These are phyloP conservation scores for Cunninghamia lanceolata DNA, from an alignment of 75 land plant genomes.

Conservation along the genomic window DNA sequence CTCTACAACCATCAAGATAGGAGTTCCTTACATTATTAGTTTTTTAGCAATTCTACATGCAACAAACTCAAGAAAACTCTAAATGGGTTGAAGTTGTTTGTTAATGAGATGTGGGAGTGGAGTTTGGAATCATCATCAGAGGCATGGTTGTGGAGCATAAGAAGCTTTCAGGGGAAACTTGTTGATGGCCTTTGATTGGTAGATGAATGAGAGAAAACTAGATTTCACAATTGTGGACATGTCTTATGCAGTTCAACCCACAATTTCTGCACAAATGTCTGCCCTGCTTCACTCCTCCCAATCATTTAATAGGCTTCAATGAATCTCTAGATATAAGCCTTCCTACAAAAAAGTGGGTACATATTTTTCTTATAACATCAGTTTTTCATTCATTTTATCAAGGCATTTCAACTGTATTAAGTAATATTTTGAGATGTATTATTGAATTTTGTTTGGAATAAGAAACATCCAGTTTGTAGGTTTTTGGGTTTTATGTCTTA, in stretches of 20 bases:
- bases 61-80: background rate
- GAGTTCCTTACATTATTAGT: background rate
- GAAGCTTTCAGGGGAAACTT: background rate
- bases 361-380: background rate
- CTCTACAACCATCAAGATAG: no score
- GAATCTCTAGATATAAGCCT: slow-evolving; percentile 8
- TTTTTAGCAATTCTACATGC: background rate
- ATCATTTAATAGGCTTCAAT: slow-evolving; percentile 8
- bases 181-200: background rate
- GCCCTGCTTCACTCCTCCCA: slow-evolving; percentile 8
- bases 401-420: no score
- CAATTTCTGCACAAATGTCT: slow-evolving; percentile 16
- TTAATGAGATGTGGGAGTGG: background rate
- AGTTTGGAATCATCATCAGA: background rate
- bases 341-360: slow-evolving; percentile 8
- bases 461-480: background rate
- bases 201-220: background rate
- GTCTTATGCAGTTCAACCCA: slow-evolving; percentile 31
- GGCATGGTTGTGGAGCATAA: background rate
- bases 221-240: slow-evolving; percentile 28
- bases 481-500: background rate
- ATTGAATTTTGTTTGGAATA: background rate
- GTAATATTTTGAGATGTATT: background rate
- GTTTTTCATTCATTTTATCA: background rate
- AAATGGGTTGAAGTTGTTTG: background rate